A percentile compares a stretch with the other conserved stretches of the same genome.
Evolutionary conservation across 176 grass and related monocot genomes (phyloP).

Genomic region (Oryza australiensis): DNA sequence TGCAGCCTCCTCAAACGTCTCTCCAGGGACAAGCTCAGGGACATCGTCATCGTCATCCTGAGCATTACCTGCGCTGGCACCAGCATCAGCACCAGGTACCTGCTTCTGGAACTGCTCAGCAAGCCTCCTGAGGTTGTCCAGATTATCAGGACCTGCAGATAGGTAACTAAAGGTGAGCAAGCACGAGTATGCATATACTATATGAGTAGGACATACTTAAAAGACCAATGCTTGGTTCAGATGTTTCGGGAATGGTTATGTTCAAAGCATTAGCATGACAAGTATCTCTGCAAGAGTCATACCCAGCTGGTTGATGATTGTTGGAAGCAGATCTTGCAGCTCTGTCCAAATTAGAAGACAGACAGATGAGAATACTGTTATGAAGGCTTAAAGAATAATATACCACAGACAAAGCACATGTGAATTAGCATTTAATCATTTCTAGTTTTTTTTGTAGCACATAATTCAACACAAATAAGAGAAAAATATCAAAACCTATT

Average conservation of each 20-base stretch:
- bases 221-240: neutral
- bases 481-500: neutral
- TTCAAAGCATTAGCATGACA: neutral
- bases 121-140: slow-evolving; percentile 63
- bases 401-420: neutral
- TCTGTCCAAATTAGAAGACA: slow-evolving; percentile 52
- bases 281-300: neutral
- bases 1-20: slow-evolving; percentile 69
- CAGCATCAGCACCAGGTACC: slow-evolving; percentile 21
- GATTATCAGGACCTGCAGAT: slow-evolving; percentile 63
- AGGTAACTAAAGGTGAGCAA: neutral
- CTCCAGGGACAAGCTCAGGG: slow-evolving; percentile 68
- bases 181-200: too few relatives aligned
- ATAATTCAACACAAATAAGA: neutral
- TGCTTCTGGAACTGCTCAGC: slow-evolving; percentile 74
- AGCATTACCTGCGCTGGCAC: slow-evolving; percentile 12
- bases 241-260: neutral
- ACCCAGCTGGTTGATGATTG: slow-evolving; percentile 82
- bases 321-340: slow-evolving; percentile 74
- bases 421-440: neutral
- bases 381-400: neutral
- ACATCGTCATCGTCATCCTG: slow-evolving; percentile 70
- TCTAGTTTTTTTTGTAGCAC: neutral
- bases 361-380: neutral
- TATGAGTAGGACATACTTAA: neutral